These are phyloP conservation scores for Phytophthora agathidicida DNA, from an alignment of 352 stramenopile genomes.

Conservation along the genomic window DNA sequence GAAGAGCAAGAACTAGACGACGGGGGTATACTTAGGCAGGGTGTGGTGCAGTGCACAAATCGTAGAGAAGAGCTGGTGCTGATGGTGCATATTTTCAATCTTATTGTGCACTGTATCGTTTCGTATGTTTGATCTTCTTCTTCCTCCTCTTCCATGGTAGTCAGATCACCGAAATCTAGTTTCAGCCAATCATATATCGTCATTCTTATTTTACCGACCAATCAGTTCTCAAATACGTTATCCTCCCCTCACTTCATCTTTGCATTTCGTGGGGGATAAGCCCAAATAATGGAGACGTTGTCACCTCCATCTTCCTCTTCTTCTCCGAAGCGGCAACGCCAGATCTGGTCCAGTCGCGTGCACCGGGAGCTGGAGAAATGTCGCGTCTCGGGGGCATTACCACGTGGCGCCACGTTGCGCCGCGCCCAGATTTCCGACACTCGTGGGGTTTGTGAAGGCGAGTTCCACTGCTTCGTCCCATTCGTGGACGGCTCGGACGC, in stretches of 20 bases:
- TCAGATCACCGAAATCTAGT: slow-evolving; percentile 2
- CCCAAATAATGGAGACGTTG: slow-evolving; percentile 35
- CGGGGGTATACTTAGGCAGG: slow-evolving; percentile 25
- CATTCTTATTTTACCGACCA: slow-evolving; percentile 4
- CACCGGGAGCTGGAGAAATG: slow-evolving; percentile 82
- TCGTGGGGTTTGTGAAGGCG: slow-evolving; percentile 47
- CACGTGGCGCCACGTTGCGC: slow-evolving; percentile 52
- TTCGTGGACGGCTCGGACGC: slow-evolving; percentile 77
- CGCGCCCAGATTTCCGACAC: slow-evolving; percentile 54
- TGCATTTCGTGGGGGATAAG: background rate
- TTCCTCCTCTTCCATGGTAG: background rate
- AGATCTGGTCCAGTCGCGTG: slow-evolving; percentile 77
- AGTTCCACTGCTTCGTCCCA: slow-evolving; percentile 80
- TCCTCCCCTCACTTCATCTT: slow-evolving; percentile 22
- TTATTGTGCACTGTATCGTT: slow-evolving; percentile 21
- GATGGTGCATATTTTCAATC: slow-evolving; percentile 28
- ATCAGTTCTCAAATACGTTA: slow-evolving; percentile 12
- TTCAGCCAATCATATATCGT: slow-evolving; percentile 11
- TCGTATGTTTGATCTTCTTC: background rate
- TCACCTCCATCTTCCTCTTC: slow-evolving; percentile 12
- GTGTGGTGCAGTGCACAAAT: slow-evolving; percentile 13
- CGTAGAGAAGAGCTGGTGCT: no score
- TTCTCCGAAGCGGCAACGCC: slow-evolving; percentile 51
- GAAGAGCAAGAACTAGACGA: slow-evolving; percentile 28
- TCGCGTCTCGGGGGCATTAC: slow-evolving; percentile 27